Evolutionary conservation across 306 rosid species (phyloP).

Genomic region (Castanopsis chinensis): DNA sequence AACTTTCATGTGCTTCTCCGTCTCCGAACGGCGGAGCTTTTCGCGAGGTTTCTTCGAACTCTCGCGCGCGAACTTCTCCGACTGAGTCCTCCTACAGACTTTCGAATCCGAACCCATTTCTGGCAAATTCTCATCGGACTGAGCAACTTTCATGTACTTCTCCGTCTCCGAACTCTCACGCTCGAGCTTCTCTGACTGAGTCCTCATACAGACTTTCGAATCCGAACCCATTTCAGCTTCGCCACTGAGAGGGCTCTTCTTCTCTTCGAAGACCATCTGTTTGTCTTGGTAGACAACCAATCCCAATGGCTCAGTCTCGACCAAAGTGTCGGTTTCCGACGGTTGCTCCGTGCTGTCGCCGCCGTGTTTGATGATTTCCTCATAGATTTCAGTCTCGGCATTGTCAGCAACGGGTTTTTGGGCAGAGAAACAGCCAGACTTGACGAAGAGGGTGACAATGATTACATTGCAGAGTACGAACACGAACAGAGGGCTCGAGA

Average conservation of each 20-base stretch:
- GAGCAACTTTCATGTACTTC: conserved; percentile 14
- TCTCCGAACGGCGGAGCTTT: conserved; percentile 54
- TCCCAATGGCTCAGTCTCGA: conserved; percentile 19
- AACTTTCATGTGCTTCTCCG: conserved; percentile 36
- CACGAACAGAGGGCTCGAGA: conserved; percentile 58
- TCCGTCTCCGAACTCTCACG: conserved; percentile 40
- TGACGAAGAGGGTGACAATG: conserved; percentile 53
- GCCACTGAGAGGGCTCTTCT: not conserved
- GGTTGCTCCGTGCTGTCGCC: not conserved
- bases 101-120: conserved; percentile 10
- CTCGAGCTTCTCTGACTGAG: conserved; percentile 41
- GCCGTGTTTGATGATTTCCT: conserved; percentile 10
- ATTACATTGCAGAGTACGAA: conserved; percentile 69
- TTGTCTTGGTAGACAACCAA: conserved; percentile 43
- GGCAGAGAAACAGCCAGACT: conserved; percentile 31
- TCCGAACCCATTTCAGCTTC: conserved; percentile 5
- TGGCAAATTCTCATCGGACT: conserved; percentile 11
- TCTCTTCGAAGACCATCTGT: conserved; percentile 40
- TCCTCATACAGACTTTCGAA: conserved; percentile 32
- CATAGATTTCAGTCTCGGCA: conserved; percentile 26
- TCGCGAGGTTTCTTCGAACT: not conserved
- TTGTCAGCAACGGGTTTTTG: not conserved
- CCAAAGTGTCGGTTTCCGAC: not conserved
- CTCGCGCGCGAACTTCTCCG: conserved; percentile 37
- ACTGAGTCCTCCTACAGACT: conserved; percentile 35